Evolutionary conservation across 495 filamentous ascomycete species (phyloP).

Genomic region (Choiromyces venosus): DNA sequence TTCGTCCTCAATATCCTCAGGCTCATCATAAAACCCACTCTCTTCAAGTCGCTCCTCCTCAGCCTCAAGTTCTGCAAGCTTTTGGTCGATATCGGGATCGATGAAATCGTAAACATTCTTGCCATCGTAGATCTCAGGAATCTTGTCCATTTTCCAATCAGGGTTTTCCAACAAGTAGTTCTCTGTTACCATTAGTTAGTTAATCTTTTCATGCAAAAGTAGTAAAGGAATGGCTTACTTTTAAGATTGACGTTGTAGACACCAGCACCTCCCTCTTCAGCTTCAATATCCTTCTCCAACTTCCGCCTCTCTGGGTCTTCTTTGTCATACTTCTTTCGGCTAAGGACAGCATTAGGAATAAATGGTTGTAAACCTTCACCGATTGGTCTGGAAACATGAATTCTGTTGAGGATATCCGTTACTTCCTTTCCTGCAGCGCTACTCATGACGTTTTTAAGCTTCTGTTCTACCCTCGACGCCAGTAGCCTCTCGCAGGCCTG

Average conservation of each 20-base stretch:
- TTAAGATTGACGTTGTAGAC: constrained; percentile 90
- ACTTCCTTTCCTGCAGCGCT: constrained; percentile 58
- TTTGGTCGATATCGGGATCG: constrained; percentile 91
- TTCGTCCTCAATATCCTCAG: constrained; percentile 65
- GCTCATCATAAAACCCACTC: constrained; percentile 70
- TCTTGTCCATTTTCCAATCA: constrained; percentile 92
- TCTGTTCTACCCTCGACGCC: constrained; percentile 86
- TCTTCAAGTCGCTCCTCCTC: constrained; percentile 88
- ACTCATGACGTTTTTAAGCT: constrained; percentile 80
- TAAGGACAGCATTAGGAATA: constrained; percentile 79
- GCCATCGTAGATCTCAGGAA: constrained; percentile 87
- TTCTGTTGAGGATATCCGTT: constrained; percentile 81
- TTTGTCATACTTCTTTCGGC: constrained; percentile 80
- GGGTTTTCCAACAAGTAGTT: constrained; percentile 77
- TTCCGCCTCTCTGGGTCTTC: constrained; percentile 71
- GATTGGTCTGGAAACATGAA: constrained; percentile 90
- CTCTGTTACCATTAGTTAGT: constrained; percentile 32
- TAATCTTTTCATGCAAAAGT: not conserved
- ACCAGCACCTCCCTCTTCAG: constrained; percentile 87
- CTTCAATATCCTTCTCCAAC: constrained; percentile 82
- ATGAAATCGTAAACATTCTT: constrained; percentile 96
- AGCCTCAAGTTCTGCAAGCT: constrained; percentile 82
- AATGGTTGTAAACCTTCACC: constrained; percentile 74
- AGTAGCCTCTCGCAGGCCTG: constrained; percentile 88
- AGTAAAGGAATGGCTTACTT: constrained; percentile 30